Percentiles rank a stretch among this genome's conserved stretches.
phyloP scores from a whole-genome alignment of 2,329 filamentous ascomycete species.

The Sporothrix dimorphospora region DNA sequence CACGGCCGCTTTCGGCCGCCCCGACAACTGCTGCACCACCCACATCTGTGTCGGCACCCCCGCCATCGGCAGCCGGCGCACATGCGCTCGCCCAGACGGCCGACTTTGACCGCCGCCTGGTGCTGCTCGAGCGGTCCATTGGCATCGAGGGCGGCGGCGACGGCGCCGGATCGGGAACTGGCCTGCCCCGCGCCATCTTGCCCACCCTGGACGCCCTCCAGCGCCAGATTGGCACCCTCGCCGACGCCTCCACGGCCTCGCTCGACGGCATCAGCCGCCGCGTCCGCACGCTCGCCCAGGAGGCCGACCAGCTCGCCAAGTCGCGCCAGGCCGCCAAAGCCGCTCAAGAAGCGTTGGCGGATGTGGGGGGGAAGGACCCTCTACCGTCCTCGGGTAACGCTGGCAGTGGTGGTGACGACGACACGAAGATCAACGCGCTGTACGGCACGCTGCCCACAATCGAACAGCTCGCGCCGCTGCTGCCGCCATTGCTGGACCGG shows the following conservation, averaged over 20 bases:
- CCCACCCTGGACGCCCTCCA: slow-evolving; percentile 81
- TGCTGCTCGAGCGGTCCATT: slow-evolving; percentile 76
- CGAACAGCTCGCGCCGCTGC: slow-evolving; percentile 78
- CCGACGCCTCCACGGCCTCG: slow-evolving; percentile 70
- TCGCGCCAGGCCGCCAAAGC: slow-evolving; percentile 64
- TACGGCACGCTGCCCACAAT: slow-evolving; percentile 89
- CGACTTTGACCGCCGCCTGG: slow-evolving; percentile 82
- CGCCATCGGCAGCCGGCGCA: slow-evolving; percentile 53
- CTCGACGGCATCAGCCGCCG: slow-evolving; percentile 72
- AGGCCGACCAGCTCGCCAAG: slow-evolving; percentile 73
- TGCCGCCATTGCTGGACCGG: slow-evolving; percentile 83
- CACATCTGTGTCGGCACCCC: slow-evolving; percentile 30
- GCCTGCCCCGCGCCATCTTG: slow-evolving; percentile 69
- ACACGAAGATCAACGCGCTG: slow-evolving; percentile 85
- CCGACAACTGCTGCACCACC: slow-evolving; percentile 30
- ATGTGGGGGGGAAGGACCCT: slow-evolving; percentile 31
- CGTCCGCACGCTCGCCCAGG: slow-evolving; percentile 69
- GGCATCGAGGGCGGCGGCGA: slow-evolving; percentile 60
- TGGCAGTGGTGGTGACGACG: slow-evolving; percentile 62
- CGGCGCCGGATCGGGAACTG: too few species aligned
- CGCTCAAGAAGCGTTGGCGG: slow-evolving; percentile 60
- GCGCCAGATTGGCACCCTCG: slow-evolving; percentile 76
- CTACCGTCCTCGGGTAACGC: not conserved
- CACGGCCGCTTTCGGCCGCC: not conserved
- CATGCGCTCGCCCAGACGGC: slow-evolving; percentile 70